A percentile compares a stretch with the other conserved stretches of the same genome.
These are phyloP conservation scores for Urtica urens DNA, from an alignment of 306 rosid genomes.

Conservation along the genomic window DNA sequence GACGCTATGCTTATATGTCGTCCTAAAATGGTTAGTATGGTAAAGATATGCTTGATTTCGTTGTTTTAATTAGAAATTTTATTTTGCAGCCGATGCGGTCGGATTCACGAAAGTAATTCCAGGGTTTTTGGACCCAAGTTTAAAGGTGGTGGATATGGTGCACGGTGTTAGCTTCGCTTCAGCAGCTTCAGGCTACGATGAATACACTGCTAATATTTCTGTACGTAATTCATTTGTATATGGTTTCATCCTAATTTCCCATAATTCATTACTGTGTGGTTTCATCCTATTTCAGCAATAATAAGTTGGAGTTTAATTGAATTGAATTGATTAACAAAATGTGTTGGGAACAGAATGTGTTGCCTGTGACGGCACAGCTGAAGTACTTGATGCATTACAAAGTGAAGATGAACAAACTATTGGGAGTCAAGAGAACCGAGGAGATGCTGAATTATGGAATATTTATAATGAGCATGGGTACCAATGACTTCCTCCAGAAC, in stretches of 20 bases:
- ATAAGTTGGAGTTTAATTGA: no score
- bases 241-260: background rate
- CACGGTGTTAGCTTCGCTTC: constrained; percentile 82
- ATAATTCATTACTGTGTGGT: background rate
- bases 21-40: background rate
- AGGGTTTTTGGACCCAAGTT: constrained; percentile 54
- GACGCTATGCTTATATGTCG: no score
- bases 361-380: constrained; percentile 40
- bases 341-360: constrained; percentile 42
- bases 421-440: constrained; percentile 37
- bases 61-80: background rate
- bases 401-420: constrained; percentile 27
- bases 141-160: constrained; percentile 33
- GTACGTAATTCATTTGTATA: constrained; percentile 20
- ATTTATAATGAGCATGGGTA: constrained; percentile 49
- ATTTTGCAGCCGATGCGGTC: constrained; percentile 49
- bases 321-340: no score
- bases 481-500: constrained; percentile 67
- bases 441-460: constrained; percentile 35
- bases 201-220: constrained; percentile 56
- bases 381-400: constrained; percentile 57
- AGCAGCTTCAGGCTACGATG: constrained; percentile 71
- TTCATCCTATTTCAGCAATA: no score
- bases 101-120: constrained; percentile 43
- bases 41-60: background rate